Conservation (phyloP, 768 basidiomycete species). For the Pholiota molesta region DNA sequence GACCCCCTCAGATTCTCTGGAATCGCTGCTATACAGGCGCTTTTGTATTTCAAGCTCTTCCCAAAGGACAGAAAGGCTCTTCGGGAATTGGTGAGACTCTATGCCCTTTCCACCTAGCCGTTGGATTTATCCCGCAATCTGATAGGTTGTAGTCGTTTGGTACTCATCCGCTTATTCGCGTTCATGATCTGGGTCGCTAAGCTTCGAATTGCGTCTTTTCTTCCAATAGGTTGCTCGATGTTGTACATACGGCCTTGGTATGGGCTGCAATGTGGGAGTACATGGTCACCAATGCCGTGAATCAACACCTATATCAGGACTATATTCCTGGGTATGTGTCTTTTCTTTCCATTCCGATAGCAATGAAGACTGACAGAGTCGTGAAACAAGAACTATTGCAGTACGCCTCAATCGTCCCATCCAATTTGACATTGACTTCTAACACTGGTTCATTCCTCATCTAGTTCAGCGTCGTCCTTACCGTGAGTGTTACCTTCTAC, state of each 20-base stretch:
- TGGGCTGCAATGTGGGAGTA: constrained; percentile 43
- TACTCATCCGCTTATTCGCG: not conserved
- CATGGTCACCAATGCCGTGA: constrained; percentile 32
- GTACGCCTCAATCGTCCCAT: constrained; percentile 14
- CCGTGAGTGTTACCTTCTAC: constrained; percentile 16
- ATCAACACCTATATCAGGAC: constrained; percentile 27
- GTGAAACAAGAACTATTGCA: constrained; percentile 17
- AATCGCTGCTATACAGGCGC: constrained; percentile 31
- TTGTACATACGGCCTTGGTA: constrained; percentile 37
- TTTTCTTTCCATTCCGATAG: too few species aligned
- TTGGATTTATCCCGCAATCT: constrained; percentile 11
- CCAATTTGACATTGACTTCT: not conserved
- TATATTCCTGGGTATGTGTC: constrained; percentile 35
- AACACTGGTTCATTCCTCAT: not conserved
- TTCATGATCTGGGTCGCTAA: not conserved
- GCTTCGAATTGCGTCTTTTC: not conserved
- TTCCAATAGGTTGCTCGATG: constrained; percentile 37
- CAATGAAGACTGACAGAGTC: not conserved
- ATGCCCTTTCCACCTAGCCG: not conserved
- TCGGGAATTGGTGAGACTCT: constrained; percentile 30
- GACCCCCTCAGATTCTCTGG: constrained; percentile 30
- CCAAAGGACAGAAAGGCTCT: constrained; percentile 27
- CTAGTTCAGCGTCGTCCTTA: constrained; percentile 28
- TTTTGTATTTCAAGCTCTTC: constrained; percentile 38
- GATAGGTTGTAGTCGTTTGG: constrained; percentile 18